A percentile compares a stretch with the other conserved stretches of the same genome.
These are phyloP conservation scores for Sesbania bispinosa DNA, from an alignment of 306 rosid genomes.

Conservation along the genomic window DNA sequence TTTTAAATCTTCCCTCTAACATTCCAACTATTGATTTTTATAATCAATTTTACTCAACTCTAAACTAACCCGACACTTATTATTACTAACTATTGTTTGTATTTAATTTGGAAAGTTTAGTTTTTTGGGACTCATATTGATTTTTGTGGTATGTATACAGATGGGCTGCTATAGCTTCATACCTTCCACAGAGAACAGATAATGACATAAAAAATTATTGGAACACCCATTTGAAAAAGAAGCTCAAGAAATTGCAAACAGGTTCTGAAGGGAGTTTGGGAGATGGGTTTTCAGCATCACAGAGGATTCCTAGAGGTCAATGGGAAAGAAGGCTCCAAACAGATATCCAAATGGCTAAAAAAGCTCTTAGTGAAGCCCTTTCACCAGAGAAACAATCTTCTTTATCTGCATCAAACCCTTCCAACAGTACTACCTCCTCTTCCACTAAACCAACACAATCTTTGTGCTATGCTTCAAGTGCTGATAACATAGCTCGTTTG, in stretches of 20 bases:
- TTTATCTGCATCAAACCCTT: constrained; percentile 22
- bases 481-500: constrained; percentile 71
- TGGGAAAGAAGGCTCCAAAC: constrained; percentile 42
- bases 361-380: constrained; percentile 78
- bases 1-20: no score
- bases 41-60: no score
- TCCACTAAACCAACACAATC: constrained; percentile 27
- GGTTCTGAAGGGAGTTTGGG: background rate
- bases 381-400: constrained; percentile 49
- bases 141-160: constrained; percentile 19
- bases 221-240: constrained; percentile 39
- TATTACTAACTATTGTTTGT: background rate
- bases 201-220: constrained; percentile 42
- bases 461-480: constrained; percentile 58
- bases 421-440: background rate
- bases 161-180: constrained; percentile 43
- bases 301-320: constrained; percentile 30
- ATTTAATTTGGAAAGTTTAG: background rate
- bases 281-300: constrained; percentile 6
- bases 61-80: no score
- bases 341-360: constrained; percentile 39
- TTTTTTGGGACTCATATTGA: background rate
- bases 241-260: constrained; percentile 27
- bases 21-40: no score
- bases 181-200: constrained; percentile 39